These are phyloP conservation scores for Lichtheimia corymbifera DNA, from an alignment of 371 early-diverging fungal species.

Conservation along the genomic window DNA sequence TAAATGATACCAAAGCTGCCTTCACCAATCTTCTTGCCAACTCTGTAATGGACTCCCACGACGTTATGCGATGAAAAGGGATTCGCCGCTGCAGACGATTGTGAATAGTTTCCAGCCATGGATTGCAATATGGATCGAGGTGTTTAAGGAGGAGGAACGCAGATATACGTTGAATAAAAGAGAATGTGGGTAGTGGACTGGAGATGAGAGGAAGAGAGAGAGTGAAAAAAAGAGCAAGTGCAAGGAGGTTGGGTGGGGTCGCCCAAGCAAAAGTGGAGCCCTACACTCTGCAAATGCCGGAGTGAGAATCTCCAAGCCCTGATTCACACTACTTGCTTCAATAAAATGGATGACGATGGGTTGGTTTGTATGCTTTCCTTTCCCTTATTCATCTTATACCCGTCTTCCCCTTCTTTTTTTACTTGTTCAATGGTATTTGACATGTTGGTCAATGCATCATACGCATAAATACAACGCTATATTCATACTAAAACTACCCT, in stretches of 20 bases:
- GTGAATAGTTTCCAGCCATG: conserved; percentile 12
- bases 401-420: too few species aligned
- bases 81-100: conserved; percentile 15
- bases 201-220: conserved; percentile 1
- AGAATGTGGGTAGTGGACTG: background rate
- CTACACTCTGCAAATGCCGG: background rate
- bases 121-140: conserved; percentile 16
- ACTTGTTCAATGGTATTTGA: too few species aligned
- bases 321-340: background rate
- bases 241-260: background rate
- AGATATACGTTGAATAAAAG: background rate
- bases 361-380: background rate
- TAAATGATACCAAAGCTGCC: conserved; percentile 95
- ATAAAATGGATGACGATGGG: background rate
- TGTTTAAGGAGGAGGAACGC: background rate
- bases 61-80: conserved; percentile 40
- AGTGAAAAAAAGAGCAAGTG: background rate
- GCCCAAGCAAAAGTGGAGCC: too few species aligned
- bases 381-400: background rate
- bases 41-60: conserved; percentile 90
- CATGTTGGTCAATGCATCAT: too few species aligned
- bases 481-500: too few species aligned
- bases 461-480: too few species aligned
- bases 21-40: conserved; percentile 93
- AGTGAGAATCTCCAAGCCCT: background rate